A percentile compares a stretch with the other conserved stretches of the same genome.
Conservation (phyloP, 1,284 basidiomycete species). For the Pseudozyma tsukubaensis region DNA sequence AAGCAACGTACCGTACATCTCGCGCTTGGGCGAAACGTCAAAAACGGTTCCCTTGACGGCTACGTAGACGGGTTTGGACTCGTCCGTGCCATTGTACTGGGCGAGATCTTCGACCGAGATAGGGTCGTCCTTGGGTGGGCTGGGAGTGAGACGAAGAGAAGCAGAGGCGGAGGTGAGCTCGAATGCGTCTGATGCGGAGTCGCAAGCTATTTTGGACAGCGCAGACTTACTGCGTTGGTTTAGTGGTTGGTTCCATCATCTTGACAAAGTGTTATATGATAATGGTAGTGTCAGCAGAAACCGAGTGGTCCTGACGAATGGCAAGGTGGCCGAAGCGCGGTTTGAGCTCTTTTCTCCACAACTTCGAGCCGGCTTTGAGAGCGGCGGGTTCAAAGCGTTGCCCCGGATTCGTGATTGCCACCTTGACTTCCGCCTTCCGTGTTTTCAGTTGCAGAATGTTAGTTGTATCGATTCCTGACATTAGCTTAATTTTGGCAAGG, state of each 20-base stretch:
- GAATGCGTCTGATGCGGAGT: not conserved
- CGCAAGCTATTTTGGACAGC: not conserved
- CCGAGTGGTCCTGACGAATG: too few species aligned
- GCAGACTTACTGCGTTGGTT: slow-evolving; percentile 56
- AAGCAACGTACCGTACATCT: slow-evolving; percentile 81
- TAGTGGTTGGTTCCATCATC: slow-evolving; percentile 57
- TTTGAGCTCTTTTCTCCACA: too few species aligned
- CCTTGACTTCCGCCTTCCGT: slow-evolving; percentile 2
- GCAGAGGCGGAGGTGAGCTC: not conserved
- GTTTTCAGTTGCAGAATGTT: not conserved
- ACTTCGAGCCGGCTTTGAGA: too few species aligned
- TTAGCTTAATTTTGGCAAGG: not conserved
- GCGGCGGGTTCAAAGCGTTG: too few species aligned
- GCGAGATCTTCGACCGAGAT: slow-evolving; percentile 78
- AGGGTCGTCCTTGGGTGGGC: slow-evolving; percentile 81
- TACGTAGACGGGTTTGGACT: slow-evolving; percentile 81
- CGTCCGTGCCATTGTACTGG: slow-evolving; percentile 77
- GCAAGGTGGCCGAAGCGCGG: too few species aligned
- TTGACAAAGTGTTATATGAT: too few species aligned
- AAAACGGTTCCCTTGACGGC: slow-evolving; percentile 89
- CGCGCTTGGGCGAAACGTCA: slow-evolving; percentile 80
- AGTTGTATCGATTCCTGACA: slow-evolving; percentile 1
- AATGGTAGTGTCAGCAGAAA: not conserved
- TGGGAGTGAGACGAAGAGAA: slow-evolving; percentile 36
- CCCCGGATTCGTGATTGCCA: slow-evolving; percentile 10